Conservation (phyloP, 164 flowering plant species). For the Tetrastigma voinierianum region DNA sequence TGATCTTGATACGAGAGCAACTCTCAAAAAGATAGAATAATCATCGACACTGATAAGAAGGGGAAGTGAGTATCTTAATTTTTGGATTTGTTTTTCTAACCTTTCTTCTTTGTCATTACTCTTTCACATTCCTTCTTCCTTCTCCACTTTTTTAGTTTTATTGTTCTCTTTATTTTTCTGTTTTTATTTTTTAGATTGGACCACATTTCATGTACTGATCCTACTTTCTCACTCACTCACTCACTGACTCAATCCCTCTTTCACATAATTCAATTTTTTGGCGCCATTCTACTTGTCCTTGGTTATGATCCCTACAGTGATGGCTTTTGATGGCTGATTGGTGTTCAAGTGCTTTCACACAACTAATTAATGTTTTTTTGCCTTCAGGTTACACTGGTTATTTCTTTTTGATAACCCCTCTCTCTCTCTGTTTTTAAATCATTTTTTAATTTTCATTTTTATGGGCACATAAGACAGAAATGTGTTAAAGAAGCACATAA, state of each 20-base stretch:
- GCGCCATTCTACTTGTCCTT: no score
- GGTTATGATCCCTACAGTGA: not conserved
- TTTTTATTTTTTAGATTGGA: not conserved
- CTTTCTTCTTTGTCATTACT: not conserved
- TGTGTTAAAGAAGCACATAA: no score
- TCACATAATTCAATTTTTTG: no score
- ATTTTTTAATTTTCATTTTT: no score
- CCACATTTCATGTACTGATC: not conserved
- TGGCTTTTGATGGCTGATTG: no score
- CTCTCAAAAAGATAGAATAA: conserved; percentile 93
- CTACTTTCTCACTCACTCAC: not conserved
- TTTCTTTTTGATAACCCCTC: no score
- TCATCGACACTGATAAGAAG: conserved; percentile 83
- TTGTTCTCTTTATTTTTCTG: not conserved
- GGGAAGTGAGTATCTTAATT: conserved; percentile 52
- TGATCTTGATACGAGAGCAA: conserved; percentile 89
- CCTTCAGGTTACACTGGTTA: no score
- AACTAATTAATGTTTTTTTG: no score
- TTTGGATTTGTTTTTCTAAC: not conserved
- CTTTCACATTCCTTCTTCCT: not conserved
- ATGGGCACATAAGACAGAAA: no score
- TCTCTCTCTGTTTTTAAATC: no score
- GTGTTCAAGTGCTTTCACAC: no score
- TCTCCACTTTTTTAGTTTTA: not conserved
- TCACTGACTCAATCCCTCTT: not conserved